A percentile compares a stretch with the other conserved stretches of the same genome.
Evolutionary conservation across 176 grass and related monocot species (phyloP).

Genomic region (Leersia perrieri): DNA sequence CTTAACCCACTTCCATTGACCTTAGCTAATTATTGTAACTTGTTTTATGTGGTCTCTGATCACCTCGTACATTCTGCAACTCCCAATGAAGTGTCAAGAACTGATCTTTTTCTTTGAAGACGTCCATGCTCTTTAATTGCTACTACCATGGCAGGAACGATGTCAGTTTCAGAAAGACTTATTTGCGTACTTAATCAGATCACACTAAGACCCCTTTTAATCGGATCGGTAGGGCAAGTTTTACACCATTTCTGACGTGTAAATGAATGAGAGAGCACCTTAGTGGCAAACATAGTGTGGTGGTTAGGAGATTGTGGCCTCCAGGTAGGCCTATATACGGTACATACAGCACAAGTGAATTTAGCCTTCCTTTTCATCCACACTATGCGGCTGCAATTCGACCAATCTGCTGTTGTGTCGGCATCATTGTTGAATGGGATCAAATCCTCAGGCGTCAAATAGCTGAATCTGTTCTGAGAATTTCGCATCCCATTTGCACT

Average conservation of each 20-base stretch:
- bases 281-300: constrained; percentile 5
- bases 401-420: neutral
- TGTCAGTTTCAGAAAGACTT: neutral
- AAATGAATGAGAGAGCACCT: neutral
- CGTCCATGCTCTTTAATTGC: neutral
- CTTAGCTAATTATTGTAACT: neutral
- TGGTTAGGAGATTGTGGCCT: constrained; percentile 13
- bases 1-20: neutral
- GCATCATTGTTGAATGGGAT: neutral
- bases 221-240: neutral
- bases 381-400: neutral
- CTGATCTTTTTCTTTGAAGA: neutral
- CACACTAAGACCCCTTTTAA: neutral
- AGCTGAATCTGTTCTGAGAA: neutral
- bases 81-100: neutral
- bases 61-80: neutral
- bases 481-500: neutral
- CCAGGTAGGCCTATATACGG: neutral
- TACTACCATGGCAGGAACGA: neutral
- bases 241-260: neutral
- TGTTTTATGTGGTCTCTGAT: neutral
- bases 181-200: neutral
- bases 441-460: neutral
- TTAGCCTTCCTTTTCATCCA: neutral
- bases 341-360: neutral